phyloP scores from a whole-genome alignment of 208 protist genomes.

The Trichomonas gallinae region DNA sequence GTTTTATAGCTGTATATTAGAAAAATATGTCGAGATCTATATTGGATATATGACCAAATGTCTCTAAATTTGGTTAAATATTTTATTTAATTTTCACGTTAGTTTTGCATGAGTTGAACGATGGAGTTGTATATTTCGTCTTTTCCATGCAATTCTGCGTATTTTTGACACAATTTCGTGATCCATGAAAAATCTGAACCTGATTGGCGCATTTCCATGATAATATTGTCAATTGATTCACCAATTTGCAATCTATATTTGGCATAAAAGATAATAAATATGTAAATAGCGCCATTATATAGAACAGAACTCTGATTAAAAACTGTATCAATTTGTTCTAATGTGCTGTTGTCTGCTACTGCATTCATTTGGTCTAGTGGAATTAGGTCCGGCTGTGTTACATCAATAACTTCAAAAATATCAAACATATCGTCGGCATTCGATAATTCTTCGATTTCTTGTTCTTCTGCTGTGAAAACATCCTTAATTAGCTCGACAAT shows the following conservation, averaged over 20 bases:
- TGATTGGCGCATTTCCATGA: background rate
- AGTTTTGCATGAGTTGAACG: too few relatives aligned
- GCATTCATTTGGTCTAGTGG: background rate
- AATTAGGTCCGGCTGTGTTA: background rate
- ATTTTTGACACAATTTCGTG: background rate
- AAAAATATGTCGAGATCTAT: too few relatives aligned
- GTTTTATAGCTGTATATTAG: too few relatives aligned
- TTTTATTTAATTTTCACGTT: too few relatives aligned
- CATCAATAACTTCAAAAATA: background rate
- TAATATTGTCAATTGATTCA: background rate
- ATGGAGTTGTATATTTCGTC: background rate
- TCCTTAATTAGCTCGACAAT: background rate
- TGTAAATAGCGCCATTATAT: background rate
- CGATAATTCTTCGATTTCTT: background rate
- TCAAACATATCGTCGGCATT: background rate
- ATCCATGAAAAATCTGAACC: background rate
- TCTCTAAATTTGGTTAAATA: too few relatives aligned
- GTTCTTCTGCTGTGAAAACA: background rate
- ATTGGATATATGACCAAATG: too few relatives aligned
- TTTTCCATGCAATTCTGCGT: background rate
- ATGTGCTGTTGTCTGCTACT: background rate
- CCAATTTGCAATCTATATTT: background rate
- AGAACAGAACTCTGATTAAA: background rate
- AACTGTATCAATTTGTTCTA: background rate
- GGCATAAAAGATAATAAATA: background rate